These are phyloP conservation scores for Taphrina communis DNA, from an alignment of 1,139 yeast species.

Conservation along the genomic window DNA sequence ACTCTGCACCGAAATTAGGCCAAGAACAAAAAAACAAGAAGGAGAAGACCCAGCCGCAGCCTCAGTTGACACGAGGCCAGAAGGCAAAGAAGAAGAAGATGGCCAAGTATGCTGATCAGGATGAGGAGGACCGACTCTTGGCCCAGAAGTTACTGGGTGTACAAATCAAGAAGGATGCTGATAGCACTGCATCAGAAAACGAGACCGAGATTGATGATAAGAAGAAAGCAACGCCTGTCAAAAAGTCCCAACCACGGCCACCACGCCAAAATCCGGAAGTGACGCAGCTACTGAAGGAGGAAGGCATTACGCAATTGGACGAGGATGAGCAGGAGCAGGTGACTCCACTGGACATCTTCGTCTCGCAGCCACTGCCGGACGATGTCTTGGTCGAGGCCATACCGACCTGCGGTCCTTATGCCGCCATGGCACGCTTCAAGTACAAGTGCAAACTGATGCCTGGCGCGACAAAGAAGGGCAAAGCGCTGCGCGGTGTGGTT, in stretches of 20 bases:
- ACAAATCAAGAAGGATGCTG: slow-evolving; percentile 62
- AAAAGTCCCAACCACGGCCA: slow-evolving; percentile 46
- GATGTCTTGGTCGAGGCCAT: slow-evolving; percentile 65
- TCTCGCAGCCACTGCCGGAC: slow-evolving; percentile 52
- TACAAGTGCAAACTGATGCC: slow-evolving; percentile 86
- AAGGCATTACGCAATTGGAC: slow-evolving; percentile 51
- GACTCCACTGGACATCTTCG: slow-evolving; percentile 50
- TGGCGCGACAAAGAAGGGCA: slow-evolving; percentile 88
- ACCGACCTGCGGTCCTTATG: slow-evolving; percentile 95
- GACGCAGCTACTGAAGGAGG: slow-evolving; percentile 46
- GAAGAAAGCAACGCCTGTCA: slow-evolving; percentile 46
- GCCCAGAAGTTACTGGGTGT: slow-evolving; percentile 85
- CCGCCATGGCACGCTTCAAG: slow-evolving; percentile 71
- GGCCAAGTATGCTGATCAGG: slow-evolving; percentile 87
- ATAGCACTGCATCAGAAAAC: slow-evolving; percentile 58
- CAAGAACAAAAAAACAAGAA: slow-evolving; percentile 43
- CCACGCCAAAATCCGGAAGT: slow-evolving; percentile 46
- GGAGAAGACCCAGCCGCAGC: slow-evolving; percentile 17
- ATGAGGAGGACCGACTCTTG: slow-evolving; percentile 78
- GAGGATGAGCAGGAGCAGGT: slow-evolving; percentile 49
- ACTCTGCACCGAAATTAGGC: slow-evolving; percentile 1
- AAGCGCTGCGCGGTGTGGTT: slow-evolving; percentile 63
- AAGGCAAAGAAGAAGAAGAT: slow-evolving; percentile 83
- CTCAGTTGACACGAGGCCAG: slow-evolving; percentile 69
- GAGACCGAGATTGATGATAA: slow-evolving; percentile 49